Conservation (phyloP, 1,284 basidiomycete genomes). For the Cutaneotrichosporon cavernicola region DNA sequence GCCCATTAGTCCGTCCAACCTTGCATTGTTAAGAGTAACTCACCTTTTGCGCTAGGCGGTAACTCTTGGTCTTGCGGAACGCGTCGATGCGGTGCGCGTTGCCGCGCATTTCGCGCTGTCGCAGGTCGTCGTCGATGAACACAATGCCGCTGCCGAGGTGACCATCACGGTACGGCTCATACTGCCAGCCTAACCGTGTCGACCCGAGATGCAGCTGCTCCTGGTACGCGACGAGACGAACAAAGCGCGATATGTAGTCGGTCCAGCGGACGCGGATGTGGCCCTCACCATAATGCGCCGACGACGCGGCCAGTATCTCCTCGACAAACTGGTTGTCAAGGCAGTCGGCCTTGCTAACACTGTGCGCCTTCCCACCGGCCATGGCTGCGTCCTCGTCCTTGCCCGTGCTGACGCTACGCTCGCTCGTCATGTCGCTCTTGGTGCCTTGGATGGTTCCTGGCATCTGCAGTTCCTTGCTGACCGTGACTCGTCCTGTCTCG, state of each 20-base stretch:
- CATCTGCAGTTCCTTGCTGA: constrained; percentile 61
- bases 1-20: constrained; percentile 10
- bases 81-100: constrained; percentile 75
- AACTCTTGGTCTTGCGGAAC: constrained; percentile 69
- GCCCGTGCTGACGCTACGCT: constrained; percentile 31
- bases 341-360: constrained; percentile 61
- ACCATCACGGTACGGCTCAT: constrained; percentile 45
- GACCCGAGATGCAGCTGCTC: constrained; percentile 69
- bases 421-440: constrained; percentile 25
- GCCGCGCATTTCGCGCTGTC: constrained; percentile 63
- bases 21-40: constrained; percentile 24
- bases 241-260: constrained; percentile 73
- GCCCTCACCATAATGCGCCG: constrained; percentile 72
- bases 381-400: constrained; percentile 22
- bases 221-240: constrained; percentile 71
- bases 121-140: constrained; percentile 64
- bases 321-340: constrained; percentile 85
- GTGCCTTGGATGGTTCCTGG: constrained; percentile 7
- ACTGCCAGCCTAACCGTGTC: constrained; percentile 65
- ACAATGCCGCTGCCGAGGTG: constrained; percentile 66
- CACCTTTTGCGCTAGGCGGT: constrained; percentile 63
- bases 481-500: constrained; percentile 76
- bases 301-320: constrained; percentile 73
- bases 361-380: constrained; percentile 23
- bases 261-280: constrained; percentile 73